Base-by-base conservation (phyloP, 1,284 basidiomycete genomes). In the Peniophora sp. region DNA sequence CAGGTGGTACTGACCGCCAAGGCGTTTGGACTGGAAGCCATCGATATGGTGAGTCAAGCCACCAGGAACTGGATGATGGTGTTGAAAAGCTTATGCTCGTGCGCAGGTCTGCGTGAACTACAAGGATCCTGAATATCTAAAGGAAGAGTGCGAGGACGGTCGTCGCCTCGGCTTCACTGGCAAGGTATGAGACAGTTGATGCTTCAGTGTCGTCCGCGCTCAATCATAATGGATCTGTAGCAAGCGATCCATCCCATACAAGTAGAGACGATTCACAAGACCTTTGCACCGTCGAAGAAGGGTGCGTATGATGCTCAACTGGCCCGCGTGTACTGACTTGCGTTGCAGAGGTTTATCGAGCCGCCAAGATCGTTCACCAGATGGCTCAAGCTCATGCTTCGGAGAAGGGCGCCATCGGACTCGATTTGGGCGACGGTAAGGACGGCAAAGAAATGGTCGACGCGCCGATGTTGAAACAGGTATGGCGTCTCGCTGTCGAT, bases 211-310 rank as follows among this genome's bases (percentile, higher is more conserved):
- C 32, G 48, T 32, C 48, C 46, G 51, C 32, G n/a, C 44, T 53
- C 39, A 54, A 32, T 5, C 5, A 32, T 48, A 20, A 49, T 34
- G 32, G 47, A n/a, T 44, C 20, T 56, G 19, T 59, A 93, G 88
- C 94, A 97, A 90, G 92, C 90, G 1, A 96, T 98, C 49, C 95
- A 98, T 67, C 94, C 95, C 0, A 72, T 72, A 12, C 95, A 98
- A 66, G 81, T 97, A 2, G 78, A 80, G 20, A 72, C 77, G 3
- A 92, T 96, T 38, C 90, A 94, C 57, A 68, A 75, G 3, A 85
- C 84, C 0, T 97, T 89, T 64, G 79, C 89, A 0, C 94, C 94
- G 0, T 82, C 80, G 0, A 66, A 75, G 17, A 69, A 81, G 66
- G 91, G 92, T 85, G 56, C 50, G 67, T 17, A 47, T 39, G 3